phyloP scores from a whole-genome alignment of 352 stramenopile species.

The Phytophthora sp. region DNA sequence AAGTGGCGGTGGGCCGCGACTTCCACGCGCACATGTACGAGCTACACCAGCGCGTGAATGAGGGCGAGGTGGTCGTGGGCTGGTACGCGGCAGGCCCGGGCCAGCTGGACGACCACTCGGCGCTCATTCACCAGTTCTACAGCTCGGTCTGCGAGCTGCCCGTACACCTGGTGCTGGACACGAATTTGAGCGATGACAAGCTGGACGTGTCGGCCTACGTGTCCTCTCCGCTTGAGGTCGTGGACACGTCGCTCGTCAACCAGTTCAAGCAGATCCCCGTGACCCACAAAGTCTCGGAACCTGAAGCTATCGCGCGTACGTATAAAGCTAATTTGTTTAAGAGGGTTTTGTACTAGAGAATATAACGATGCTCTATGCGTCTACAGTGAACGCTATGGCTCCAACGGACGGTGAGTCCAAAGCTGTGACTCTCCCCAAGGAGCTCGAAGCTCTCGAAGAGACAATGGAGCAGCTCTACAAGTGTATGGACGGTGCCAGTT shows the following conservation, averaged over 20 bases:
- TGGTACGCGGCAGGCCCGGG: constrained; percentile 93
- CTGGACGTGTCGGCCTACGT: constrained; percentile 94
- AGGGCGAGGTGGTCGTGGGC: constrained; percentile 95
- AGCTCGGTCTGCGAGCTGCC: constrained; percentile 91
- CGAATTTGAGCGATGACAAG: constrained; percentile 75
- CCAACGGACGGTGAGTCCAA: constrained; percentile 47
- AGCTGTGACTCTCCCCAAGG: constrained; percentile 65
- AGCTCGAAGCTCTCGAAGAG: constrained; percentile 73
- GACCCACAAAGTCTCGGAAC: constrained; percentile 91
- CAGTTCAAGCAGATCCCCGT: constrained; percentile 94
- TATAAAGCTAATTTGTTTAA: too few species aligned
- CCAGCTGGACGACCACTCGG: constrained; percentile 94
- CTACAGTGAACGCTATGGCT: constrained; percentile 75
- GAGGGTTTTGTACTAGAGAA: background rate
- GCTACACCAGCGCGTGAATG: constrained; percentile 94
- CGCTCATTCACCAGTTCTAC: constrained; percentile 99
- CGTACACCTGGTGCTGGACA: constrained; percentile 97
- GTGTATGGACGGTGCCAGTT: constrained; percentile 89
- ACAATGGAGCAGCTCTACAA: constrained; percentile 91
- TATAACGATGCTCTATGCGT: constrained; percentile 11
- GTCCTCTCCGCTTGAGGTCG: constrained; percentile 88
- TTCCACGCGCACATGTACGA: constrained; percentile 98
- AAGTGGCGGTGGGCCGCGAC: constrained; percentile 98
- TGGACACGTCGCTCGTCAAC: constrained; percentile 92
- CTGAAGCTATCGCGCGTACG: constrained; percentile 94